These are phyloP conservation scores for Polygonum aviculare DNA, from an alignment of 148 eudicot species.

Conservation along the genomic window DNA sequence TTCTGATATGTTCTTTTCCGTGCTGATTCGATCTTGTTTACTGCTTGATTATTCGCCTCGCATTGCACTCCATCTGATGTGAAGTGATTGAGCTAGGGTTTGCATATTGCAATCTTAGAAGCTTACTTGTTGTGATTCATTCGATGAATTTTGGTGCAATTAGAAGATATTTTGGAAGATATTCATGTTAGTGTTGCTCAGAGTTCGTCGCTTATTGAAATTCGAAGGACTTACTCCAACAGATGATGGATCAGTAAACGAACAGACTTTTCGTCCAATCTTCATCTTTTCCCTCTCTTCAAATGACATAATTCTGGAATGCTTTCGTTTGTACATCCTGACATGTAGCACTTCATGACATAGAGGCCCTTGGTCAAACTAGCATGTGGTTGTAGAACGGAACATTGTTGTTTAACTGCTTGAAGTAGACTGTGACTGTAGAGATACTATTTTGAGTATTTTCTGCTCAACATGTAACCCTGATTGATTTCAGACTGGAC, in stretches of 20 bases:
- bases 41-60: not conserved
- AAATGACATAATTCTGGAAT: not conserved
- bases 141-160: not conserved
- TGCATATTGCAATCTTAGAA: not conserved
- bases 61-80: not conserved
- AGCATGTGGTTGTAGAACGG: not conserved
- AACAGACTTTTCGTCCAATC: not conserved
- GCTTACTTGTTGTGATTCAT: not conserved
- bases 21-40: not conserved
- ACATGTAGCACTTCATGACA: not conserved
- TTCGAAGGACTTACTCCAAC: no score
- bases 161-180: not conserved
- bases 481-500: conserved; percentile 38
- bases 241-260: not conserved
- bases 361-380: not conserved
- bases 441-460: not conserved
- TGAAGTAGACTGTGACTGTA: not conserved
- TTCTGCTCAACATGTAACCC: not conserved
- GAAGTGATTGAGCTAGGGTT: not conserved
- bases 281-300: not conserved
- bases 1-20: not conserved
- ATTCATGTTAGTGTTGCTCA: not conserved
- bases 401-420: not conserved
- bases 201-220: not conserved
- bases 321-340: not conserved